A percentile compares a stretch with the other conserved stretches of the same genome.
Conservation (phyloP, 805 yeast species). For the Ogataea salicorniae region DNA sequence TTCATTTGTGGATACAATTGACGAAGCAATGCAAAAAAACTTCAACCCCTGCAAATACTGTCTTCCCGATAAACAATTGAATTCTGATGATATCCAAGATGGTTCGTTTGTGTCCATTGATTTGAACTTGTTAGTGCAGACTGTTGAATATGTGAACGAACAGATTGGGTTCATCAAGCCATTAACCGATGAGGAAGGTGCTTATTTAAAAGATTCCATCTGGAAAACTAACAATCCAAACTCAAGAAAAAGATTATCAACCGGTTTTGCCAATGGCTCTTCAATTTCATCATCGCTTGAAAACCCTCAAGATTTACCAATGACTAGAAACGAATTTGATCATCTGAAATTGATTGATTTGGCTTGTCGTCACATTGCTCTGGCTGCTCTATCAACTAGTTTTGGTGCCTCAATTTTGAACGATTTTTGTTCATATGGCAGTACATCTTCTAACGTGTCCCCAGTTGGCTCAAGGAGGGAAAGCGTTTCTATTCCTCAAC, state of each 20-base stretch:
- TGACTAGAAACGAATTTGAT: conserved; percentile 59
- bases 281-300: conserved; percentile 6
- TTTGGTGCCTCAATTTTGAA: conserved; percentile 8
- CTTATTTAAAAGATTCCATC: conserved; percentile 15
- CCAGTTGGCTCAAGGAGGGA: not conserved
- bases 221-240: conserved; percentile 9
- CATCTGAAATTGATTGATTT: conserved; percentile 65
- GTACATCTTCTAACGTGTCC: not conserved
- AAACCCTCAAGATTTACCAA: conserved; percentile 17
- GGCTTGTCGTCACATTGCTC: conserved; percentile 79
- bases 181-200: conserved; percentile 37
- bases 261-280: conserved; percentile 21
- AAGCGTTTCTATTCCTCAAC: conserved; percentile 9
- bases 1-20: conserved; percentile 36
- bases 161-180: conserved; percentile 56
- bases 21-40: conserved; percentile 41
- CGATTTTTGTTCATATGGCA: not conserved
- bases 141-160: conserved; percentile 52
- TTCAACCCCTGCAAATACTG: conserved; percentile 51
- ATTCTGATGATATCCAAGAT: conserved; percentile 15
- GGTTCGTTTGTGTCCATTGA: conserved; percentile 38
- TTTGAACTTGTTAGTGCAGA: conserved; percentile 37
- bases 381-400: conserved; percentile 50
- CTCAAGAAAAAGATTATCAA: conserved; percentile 17
- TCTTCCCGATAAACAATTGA: conserved; percentile 36